phyloP scores from a whole-genome alignment of 441 rosid genomes.

The Melastoma candidum region DNA sequence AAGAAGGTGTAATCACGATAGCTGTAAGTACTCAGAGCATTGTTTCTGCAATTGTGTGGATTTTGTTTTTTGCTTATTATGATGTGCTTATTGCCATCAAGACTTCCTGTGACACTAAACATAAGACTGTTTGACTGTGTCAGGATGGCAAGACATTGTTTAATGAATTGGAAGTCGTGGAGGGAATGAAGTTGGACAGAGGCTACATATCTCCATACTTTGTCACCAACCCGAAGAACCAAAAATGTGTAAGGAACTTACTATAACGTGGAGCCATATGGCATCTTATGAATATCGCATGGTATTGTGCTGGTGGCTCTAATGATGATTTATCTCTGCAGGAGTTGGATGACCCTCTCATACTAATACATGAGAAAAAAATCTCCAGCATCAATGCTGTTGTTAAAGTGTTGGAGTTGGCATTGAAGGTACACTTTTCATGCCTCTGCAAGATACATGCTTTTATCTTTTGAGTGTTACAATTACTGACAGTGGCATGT shows the following conservation, averaged over 20 bases:
- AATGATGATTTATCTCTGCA: slow-evolving; percentile 15
- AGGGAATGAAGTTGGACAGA: slow-evolving; percentile 86
- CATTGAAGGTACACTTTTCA: slow-evolving; percentile 48
- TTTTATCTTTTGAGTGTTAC: not conserved
- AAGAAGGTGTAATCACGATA: slow-evolving; percentile 88
- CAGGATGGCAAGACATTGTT: slow-evolving; percentile 81
- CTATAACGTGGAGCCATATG: not conserved
- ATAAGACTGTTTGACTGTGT: too few species aligned
- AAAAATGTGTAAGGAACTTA: slow-evolving; percentile 64
- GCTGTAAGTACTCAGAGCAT: slow-evolving; percentile 32
- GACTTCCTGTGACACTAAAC: too few species aligned
- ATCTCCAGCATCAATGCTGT: slow-evolving; percentile 62
- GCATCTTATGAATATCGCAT: not conserved
- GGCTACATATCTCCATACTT: slow-evolving; percentile 91
- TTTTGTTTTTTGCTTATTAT: not conserved
- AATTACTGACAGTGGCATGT: not conserved
- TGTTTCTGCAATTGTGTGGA: not conserved
- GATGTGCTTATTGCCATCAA: not conserved
- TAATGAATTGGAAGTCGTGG: slow-evolving; percentile 84
- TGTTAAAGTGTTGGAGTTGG: slow-evolving; percentile 77
- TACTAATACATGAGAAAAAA: slow-evolving; percentile 84
- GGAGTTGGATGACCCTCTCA: slow-evolving; percentile 88
- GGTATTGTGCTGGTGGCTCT: not conserved
- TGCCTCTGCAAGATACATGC: not conserved
- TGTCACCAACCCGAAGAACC: slow-evolving; percentile 67